Base-by-base conservation (phyloP, 1,284 basidiomycete genomes). In the Tilletiopsis washingtonensis region DNA sequence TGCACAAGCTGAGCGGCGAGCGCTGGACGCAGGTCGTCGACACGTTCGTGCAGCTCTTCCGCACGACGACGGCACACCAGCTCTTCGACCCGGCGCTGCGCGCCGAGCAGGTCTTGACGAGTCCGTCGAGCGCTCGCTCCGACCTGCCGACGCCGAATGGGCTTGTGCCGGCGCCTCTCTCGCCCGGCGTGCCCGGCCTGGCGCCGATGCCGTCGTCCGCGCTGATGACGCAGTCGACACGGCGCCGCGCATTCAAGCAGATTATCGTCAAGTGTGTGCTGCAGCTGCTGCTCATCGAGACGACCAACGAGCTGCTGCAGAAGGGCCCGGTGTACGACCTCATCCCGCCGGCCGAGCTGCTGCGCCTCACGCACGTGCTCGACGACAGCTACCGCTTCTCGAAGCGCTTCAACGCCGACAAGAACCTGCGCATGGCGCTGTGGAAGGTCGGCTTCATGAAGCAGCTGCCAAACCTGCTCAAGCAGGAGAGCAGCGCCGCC, bases 361-460 rank as follows among this genome's bases (percentile, higher is more conserved):
- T 99, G 57, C 83, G 88, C 40, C 80, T 99, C 72, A 94, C 94
- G 84, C 84, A 84, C 25, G 88, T 93, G 15, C 80, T 99, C 49
- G 91, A 97, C 73, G 90, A 94, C 67, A 91, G 87, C 64, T 99
- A 98, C 77, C 86, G 89, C 64, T 99, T 99, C 68, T 93, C 93
- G 12, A 82, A 91, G 51, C 84, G 84, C 74, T 99, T 99, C 78
- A 99, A 99, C 69, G 93, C 94, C 44, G 90, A 99, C 75, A 96
- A 96, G 76, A 91, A 97, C 43, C 80, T 99, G 37, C 82, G 94
- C 37, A 96, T 91, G 48, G 89, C 87, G 4, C 78, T 99, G 43
- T 99, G 94, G 94, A 97, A 94, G 89, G 94, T 98, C 61, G 91
- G 93, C 2, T 99, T 99, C 77, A 99, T 99, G 94, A 96, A 96